Evolutionary conservation across 2,329 filamentous ascomycete species (phyloP).

Genomic region (Ascochyta koolunga): DNA sequence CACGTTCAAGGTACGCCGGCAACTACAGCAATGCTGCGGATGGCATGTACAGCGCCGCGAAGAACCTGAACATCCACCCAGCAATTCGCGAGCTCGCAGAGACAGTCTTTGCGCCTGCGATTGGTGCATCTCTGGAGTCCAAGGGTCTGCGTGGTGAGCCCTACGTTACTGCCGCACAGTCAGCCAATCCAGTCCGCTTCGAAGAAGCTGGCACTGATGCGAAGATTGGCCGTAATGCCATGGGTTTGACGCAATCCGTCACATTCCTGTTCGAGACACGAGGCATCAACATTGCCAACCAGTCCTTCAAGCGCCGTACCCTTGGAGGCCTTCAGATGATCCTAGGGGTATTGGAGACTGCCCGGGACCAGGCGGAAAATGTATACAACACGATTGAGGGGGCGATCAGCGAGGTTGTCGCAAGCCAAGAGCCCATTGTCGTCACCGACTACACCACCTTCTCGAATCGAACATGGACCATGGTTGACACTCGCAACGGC

Average conservation of each 20-base stretch:
- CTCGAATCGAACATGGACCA: conserved; percentile 40
- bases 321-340: conserved; percentile 43
- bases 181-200: conserved; percentile 29
- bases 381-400: conserved; percentile 39
- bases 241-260: conserved; percentile 45
- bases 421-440: conserved; percentile 36
- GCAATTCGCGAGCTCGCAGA: conserved; percentile 45
- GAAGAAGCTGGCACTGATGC: conserved; percentile 46
- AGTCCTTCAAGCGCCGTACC: conserved; percentile 43
- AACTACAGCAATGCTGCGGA: conserved; percentile 45
- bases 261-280: conserved; percentile 46
- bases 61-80: conserved; percentile 46
- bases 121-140: conserved; percentile 35
- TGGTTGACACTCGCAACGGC: conserved; percentile 42
- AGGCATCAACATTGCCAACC: conserved; percentile 45
- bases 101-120: conserved; percentile 41
- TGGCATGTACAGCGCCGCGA: conserved; percentile 44
- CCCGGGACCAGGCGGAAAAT: conserved; percentile 33
- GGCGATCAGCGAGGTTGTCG: conserved; percentile 33
- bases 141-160: conserved; percentile 42
- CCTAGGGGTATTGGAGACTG: conserved; percentile 43
- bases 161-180: conserved; percentile 40
- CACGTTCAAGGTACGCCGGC: conserved; percentile 30
- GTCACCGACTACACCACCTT: conserved; percentile 40
- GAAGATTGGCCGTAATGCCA: conserved; percentile 47